Base-by-base conservation (phyloP, 192 early-diverging fungal species). In the Coemansia sp. region DNA sequence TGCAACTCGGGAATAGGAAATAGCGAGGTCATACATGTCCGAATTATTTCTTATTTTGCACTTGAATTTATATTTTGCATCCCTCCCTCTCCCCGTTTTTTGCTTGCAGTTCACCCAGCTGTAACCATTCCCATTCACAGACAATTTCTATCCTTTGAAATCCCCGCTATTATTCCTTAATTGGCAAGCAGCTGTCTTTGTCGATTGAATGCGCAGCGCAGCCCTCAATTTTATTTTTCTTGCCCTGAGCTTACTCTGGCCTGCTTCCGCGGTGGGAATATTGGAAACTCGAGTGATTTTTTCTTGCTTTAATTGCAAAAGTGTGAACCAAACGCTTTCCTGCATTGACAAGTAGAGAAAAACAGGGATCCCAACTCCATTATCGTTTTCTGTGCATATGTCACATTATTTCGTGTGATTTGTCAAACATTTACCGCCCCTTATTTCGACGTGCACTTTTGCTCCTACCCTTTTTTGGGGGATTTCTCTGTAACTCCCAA, bases 1-100 rank as follows among this genome's bases (percentile, higher is more conserved):
- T 56, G 54, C 54, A 32, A 31, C 14, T 56, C 54, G 54, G 54
- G 42, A 45, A 45, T 16, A 14, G 54, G 54, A 31, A 56, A 56
- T 28, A 14, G 42, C 30, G 17, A 56, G 54, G 54, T 56, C 54
- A 56, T 30, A 56, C 16, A 56, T 56, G 54, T 31, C 54, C 54
- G 54, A 56, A 56, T 12, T 31, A 30, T 16, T 32, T 45, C 32
- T 32, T 2, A 29, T 55, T 25, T 28, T 7, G 11, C n/a, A 28
- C 52, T 55, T 25, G 52, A 2, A 55, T 56, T 32, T 32, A 32
- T 33, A 7, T 16, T 20, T 56, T 20, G 32, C n/a, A 32, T 56
- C 11, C 11, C 16, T 56, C 51, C 20, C 30, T n/a, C 32, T n/a
- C 54, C 54, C 42, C 12, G 7, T 2, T 14, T 45, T 45, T 3